Percentiles rank a stretch among this genome's conserved stretches.
phyloP scores from a whole-genome alignment of 176 grass and related monocot species.

The Oryza glaberrima region DNA sequence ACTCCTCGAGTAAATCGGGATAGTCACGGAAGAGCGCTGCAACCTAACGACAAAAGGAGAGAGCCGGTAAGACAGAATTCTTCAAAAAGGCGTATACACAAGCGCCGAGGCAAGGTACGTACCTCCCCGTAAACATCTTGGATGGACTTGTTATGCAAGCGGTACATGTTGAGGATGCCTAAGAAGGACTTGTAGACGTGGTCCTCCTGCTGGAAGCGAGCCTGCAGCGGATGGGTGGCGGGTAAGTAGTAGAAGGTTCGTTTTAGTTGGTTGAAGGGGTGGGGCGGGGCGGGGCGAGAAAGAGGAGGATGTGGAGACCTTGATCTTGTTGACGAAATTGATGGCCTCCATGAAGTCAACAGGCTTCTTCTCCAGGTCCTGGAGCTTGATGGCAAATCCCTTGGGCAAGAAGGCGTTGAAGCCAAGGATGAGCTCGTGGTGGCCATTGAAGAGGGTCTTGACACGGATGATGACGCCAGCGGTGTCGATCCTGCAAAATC shows the following conservation, averaged over 20 bases:
- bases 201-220: conserved; percentile 63
- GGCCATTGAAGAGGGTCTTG: conserved; percentile 72
- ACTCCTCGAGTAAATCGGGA: conserved; percentile 71
- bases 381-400: conserved; percentile 70
- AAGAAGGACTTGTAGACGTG: conserved; percentile 80
- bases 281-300: too few relatives aligned
- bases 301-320: conserved; percentile 36
- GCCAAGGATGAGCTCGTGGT: conserved; percentile 72
- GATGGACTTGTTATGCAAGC: conserved; percentile 63
- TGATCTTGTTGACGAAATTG: conserved; percentile 86
- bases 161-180: conserved; percentile 82
- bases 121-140: conserved; percentile 74
- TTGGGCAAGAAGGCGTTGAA: conserved; percentile 90
- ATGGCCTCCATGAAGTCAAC: conserved; percentile 82
- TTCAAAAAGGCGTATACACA: background rate
- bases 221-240: conserved; percentile 25
- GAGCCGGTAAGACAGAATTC: background rate
- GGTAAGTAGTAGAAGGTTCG: too few relatives aligned
- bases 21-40: conserved; percentile 60
- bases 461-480: conserved; percentile 68
- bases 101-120: background rate
- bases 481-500: conserved; percentile 57
- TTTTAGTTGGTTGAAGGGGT: too few relatives aligned
- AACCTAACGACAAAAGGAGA: conserved; percentile 49
- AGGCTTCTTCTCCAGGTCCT: conserved; percentile 72